phyloP scores from a whole-genome alignment of 176 grass and related monocot genomes.

The Eleusine indica region DNA sequence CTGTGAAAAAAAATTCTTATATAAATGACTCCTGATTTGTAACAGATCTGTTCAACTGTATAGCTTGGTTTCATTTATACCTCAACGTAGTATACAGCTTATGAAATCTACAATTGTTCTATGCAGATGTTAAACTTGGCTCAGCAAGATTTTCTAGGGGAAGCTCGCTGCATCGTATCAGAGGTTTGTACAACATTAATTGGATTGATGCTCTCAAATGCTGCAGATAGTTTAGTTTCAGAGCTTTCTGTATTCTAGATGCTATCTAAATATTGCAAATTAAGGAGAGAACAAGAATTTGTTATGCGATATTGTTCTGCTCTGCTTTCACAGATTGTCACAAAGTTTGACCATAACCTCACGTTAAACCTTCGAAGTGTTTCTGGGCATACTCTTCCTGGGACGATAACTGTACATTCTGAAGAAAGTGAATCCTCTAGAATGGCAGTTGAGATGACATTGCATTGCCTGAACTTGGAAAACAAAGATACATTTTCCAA shows the following conservation, averaged over 20 bases:
- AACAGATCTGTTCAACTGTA: neutral
- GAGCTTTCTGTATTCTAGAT: neutral
- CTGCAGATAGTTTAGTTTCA: constrained; percentile 13
- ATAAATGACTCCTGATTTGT: neutral
- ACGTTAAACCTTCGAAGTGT: constrained; percentile 64
- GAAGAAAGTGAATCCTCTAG: constrained; percentile 83
- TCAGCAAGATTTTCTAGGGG: constrained; percentile 87
- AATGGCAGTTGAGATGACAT: constrained; percentile 70
- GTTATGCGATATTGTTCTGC: constrained; percentile 20
- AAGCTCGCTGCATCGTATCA: constrained; percentile 74
- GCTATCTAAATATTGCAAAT: constrained; percentile 26
- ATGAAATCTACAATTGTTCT: constrained; percentile 30
- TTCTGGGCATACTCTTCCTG: constrained; percentile 43
- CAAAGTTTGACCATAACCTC: constrained; percentile 64
- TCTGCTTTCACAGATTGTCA: constrained; percentile 70
- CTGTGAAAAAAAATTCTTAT: neutral
- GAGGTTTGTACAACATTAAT: constrained; percentile 61
- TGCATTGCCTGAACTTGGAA: constrained; percentile 65
- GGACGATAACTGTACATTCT: constrained; percentile 65
- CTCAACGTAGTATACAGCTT: constrained; percentile 6
- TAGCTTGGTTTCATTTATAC: neutral
- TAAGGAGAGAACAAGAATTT: neutral
- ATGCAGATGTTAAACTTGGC: constrained; percentile 75
- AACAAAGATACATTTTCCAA: constrained; percentile 90
- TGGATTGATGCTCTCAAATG: constrained; percentile 19